Evolutionary conservation across 192 early-diverging fungal genomes (phyloP).

Genomic region (Backusella parvicylindrica): DNA sequence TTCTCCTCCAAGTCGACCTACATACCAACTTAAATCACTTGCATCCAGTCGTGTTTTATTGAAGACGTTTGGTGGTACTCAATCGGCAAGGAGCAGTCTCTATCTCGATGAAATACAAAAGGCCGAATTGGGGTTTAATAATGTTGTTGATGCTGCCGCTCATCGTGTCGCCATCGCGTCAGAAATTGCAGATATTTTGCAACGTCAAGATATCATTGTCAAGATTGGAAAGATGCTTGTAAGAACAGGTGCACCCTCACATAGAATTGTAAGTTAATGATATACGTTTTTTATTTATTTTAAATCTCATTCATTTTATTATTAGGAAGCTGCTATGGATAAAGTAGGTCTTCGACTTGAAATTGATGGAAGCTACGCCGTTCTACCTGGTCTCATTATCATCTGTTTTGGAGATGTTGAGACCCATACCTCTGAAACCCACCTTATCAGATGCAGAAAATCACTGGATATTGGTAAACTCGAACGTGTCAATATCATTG

Average conservation of each 20-base stretch:
- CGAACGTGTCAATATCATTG: constrained; percentile 56
- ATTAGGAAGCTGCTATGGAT: constrained; percentile 46
- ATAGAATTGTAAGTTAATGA: constrained; percentile 41
- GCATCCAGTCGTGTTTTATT: constrained; percentile 1
- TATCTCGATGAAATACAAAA: constrained; percentile 24
- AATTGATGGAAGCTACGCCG: constrained; percentile 62
- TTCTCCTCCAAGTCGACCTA: neutral
- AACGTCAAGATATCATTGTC: constrained; percentile 45
- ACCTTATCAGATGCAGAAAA: constrained; percentile 53
- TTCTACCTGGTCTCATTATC: constrained; percentile 69
- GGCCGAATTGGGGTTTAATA: constrained; percentile 13
- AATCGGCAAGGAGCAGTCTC: constrained; percentile 13
- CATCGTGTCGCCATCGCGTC: constrained; percentile 30
- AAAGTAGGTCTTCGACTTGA: constrained; percentile 49
- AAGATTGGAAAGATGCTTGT: constrained; percentile 47
- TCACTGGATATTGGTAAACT: constrained; percentile 71
- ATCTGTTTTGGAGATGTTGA: constrained; percentile 73
- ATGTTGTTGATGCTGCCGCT: constrained; percentile 6
- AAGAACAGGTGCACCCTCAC: constrained; percentile 47
- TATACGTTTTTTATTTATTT: neutral
- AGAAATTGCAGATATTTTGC: constrained; percentile 41
- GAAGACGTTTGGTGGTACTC: constrained; percentile 8
- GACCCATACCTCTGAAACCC: constrained; percentile 74
- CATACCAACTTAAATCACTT: constrained; percentile 1
- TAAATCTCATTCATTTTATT: neutral